Evolutionary conservation across 371 early-diverging fungal species (phyloP).

Genomic region (Paramicrosporidium saccamoebae): DNA sequence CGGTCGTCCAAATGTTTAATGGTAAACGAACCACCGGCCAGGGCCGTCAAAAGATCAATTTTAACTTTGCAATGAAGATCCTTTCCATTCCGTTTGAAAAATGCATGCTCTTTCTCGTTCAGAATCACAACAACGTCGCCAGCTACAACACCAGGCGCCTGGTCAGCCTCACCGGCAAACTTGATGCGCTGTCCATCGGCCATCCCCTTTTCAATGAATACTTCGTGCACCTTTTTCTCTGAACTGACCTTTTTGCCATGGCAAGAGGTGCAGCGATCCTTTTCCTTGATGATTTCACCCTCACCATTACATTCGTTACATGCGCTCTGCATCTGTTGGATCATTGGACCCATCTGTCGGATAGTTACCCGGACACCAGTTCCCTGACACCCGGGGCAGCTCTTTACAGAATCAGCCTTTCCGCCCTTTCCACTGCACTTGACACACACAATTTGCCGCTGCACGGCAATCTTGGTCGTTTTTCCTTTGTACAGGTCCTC

Average conservation of each 20-base stretch:
- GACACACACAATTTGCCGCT: constrained; percentile 41
- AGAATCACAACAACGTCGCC: constrained; percentile 69
- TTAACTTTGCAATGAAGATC: constrained; percentile 41
- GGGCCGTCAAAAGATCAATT: constrained; percentile 63
- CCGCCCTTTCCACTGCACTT: constrained; percentile 50
- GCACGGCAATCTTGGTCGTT: constrained; percentile 52
- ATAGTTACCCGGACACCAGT: constrained; percentile 54
- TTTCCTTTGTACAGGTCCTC: constrained; percentile 83
- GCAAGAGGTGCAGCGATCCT: constrained; percentile 58
- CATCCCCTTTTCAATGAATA: constrained; percentile 76
- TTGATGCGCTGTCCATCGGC: constrained; percentile 71
- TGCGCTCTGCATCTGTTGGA: constrained; percentile 81
- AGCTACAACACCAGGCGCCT: constrained; percentile 22
- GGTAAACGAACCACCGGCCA: constrained; percentile 60
- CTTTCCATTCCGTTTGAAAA: constrained; percentile 60
- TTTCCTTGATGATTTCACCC: constrained; percentile 51
- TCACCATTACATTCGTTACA: constrained; percentile 61
- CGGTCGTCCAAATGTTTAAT: constrained; percentile 69
- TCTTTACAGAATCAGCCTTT: constrained; percentile 21
- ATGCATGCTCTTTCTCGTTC: constrained; percentile 50
- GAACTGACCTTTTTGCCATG: constrained; percentile 28
- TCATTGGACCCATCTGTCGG: constrained; percentile 84
- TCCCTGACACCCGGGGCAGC: constrained; percentile 53
- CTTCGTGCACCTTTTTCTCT: constrained; percentile 50
- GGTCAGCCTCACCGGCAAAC: constrained; percentile 69